Evolutionary conservation across 2,329 filamentous ascomycete genomes (phyloP).

Genomic region (Coniochaeta ligniaria): DNA sequence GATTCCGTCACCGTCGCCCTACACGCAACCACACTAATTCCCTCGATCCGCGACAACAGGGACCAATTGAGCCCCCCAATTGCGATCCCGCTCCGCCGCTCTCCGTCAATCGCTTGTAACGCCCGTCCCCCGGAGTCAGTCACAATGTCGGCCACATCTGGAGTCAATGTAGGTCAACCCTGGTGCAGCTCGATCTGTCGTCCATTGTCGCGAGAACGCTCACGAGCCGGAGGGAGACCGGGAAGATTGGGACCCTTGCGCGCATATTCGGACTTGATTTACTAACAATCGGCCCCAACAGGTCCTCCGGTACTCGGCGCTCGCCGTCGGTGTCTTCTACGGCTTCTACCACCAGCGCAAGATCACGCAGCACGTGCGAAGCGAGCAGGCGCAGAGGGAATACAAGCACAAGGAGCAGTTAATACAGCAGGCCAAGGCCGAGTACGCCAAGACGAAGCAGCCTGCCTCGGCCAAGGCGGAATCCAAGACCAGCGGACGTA

Average conservation of each 20-base stretch:
- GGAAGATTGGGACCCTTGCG: background rate
- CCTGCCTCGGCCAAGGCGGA: constrained; percentile 27
- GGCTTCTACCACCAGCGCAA: constrained; percentile 88
- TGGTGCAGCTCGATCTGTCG: background rate
- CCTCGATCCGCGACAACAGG: constrained; percentile 13
- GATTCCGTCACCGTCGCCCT: constrained; percentile 1
- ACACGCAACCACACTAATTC: constrained; percentile 1
- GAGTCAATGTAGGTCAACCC: constrained; percentile 22
- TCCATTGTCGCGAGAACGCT: background rate
- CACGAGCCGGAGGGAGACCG: background rate
- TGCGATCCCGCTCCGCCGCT: constrained; percentile 9
- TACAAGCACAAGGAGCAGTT: constrained; percentile 86
- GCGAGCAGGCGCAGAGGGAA: constrained; percentile 66
- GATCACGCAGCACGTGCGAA: constrained; percentile 65
- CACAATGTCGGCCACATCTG: constrained; percentile 22
- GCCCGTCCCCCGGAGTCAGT: constrained; percentile 6
- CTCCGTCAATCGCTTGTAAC: constrained; percentile 8
- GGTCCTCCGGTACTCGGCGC: constrained; percentile 96
- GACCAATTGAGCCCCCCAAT: constrained; percentile 16
- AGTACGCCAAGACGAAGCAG: constrained; percentile 73
- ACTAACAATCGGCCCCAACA: constrained; percentile 30
- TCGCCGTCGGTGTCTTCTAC: constrained; percentile 88
- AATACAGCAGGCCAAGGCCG: constrained; percentile 88
- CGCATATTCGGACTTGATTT: background rate
- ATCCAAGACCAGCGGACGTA: constrained; percentile 21